These are phyloP conservation scores for Trichophaea hybrida DNA, from an alignment of 2,329 filamentous ascomycete species.

Conservation along the genomic window DNA sequence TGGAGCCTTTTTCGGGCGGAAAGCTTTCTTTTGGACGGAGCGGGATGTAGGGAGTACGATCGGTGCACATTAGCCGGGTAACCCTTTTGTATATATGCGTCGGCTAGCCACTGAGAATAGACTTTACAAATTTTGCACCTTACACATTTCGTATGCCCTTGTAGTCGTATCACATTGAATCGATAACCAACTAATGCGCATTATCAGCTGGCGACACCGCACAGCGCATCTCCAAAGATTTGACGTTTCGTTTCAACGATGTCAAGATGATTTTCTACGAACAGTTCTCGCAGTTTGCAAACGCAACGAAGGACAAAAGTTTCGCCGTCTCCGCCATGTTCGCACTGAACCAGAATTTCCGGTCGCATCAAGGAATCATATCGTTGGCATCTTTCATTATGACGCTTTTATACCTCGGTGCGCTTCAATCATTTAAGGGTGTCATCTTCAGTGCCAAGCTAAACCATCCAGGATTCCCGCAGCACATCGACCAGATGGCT, in stretches of 20 bases:
- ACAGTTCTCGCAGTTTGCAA: conserved; percentile 21
- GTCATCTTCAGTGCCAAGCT: no score
- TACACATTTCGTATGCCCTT: conserved; percentile 22
- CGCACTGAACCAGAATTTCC: conserved; percentile 29
- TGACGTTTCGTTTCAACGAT: conserved; percentile 30
- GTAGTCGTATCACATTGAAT: no score
- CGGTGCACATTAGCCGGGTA: no score
- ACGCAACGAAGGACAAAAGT: conserved; percentile 5
- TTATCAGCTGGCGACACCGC: conserved; percentile 29
- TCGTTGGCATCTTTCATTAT: conserved; percentile 29
- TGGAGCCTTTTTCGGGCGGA: no score
- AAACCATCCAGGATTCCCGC: conserved; percentile 25
- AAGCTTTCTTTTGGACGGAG: no score
- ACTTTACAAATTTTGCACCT: no score
- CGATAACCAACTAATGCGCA: no score
- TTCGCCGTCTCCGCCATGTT: conserved; percentile 24
- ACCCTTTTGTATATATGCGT: no score
- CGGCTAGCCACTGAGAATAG: no score
- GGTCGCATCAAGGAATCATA: conserved; percentile 30
- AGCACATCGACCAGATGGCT: conserved; percentile 28
- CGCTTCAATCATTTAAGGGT: background rate
- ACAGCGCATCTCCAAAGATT: conserved; percentile 30
- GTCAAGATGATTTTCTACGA: conserved; percentile 29
- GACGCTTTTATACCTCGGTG: conserved; percentile 26
- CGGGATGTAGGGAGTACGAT: no score